phyloP scores from a whole-genome alignment of 169 alveolate species.

The Plasmodium gonderi region DNA sequence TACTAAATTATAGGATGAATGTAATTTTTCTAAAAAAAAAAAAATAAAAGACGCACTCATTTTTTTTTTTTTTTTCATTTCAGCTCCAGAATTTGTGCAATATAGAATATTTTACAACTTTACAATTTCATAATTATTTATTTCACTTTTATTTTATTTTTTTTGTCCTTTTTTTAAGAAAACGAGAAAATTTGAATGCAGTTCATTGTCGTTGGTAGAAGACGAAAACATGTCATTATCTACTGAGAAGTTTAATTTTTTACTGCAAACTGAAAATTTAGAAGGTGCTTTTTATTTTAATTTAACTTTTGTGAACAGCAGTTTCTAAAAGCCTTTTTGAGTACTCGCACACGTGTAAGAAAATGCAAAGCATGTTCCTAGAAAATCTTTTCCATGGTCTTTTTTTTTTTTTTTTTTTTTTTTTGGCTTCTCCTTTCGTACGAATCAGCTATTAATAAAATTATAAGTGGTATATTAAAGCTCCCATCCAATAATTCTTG shows the following conservation, averaged over 20 bases:
- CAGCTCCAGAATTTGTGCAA: neutral
- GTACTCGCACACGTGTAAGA: neutral
- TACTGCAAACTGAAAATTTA: conserved; percentile 28
- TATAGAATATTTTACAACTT: neutral
- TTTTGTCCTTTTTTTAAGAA: conserved; percentile 8
- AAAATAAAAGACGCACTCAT: neutral
- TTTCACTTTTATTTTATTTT: neutral
- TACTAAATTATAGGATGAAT: conserved; percentile 34
- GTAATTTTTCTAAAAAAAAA: conserved; percentile 35
- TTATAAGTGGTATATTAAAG: conserved; percentile 34
- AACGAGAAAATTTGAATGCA: conserved; percentile 23
- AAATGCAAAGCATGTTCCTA: neutral
- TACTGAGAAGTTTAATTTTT: conserved; percentile 25
- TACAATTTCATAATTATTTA: neutral
- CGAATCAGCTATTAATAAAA: conserved; percentile 31
- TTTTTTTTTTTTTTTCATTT: neutral
- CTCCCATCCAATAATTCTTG: conserved; percentile 22
- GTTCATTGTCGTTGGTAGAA: neutral
- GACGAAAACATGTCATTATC: conserved; percentile 8
- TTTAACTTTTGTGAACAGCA: neutral
- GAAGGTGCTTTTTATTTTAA: neutral
- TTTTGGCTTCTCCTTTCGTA: neutral
- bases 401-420: neutral
- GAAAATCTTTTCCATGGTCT: neutral
- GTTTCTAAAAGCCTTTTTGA: too few relatives aligned